These are phyloP conservation scores for Beta macrorhiza DNA, from an alignment of 179 eudicot genomes.

Conservation along the genomic window DNA sequence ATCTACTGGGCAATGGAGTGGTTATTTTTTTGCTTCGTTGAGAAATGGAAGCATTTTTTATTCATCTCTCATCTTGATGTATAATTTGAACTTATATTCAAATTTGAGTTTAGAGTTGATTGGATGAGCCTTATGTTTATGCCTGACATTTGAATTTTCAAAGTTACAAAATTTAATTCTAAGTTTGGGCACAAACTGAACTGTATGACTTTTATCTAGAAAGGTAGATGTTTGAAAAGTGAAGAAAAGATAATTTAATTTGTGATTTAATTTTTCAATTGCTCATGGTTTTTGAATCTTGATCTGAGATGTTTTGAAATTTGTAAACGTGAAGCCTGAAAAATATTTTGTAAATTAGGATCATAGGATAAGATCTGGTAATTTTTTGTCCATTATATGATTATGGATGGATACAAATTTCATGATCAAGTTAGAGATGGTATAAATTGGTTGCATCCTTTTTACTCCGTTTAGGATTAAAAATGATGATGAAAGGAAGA, in stretches of 20 bases:
- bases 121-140: neutral
- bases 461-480: neutral
- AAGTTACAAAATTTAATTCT: too few species aligned
- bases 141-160: neutral
- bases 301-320: neutral
- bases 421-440: neutral
- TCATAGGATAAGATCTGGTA: neutral
- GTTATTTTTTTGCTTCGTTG: neutral
- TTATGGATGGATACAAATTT: neutral
- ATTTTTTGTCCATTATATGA: neutral
- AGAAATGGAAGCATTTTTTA: too few species aligned
- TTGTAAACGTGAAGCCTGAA: neutral
- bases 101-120: too few species aligned
- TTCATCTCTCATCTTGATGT: too few species aligned
- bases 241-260: neutral
- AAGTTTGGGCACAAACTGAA: too few species aligned
- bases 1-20: neutral
- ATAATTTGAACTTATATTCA: too few species aligned
- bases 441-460: neutral
- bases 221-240: neutral
- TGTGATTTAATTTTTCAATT: neutral
- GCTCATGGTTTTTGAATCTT: neutral
- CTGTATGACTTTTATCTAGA: neutral
- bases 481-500: neutral
- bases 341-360: neutral